A percentile compares a stretch with the other conserved stretches of the same genome.
Evolutionary conservation across 2,329 filamentous ascomycete genomes (phyloP).

Genomic region (Cercospora janseana): DNA sequence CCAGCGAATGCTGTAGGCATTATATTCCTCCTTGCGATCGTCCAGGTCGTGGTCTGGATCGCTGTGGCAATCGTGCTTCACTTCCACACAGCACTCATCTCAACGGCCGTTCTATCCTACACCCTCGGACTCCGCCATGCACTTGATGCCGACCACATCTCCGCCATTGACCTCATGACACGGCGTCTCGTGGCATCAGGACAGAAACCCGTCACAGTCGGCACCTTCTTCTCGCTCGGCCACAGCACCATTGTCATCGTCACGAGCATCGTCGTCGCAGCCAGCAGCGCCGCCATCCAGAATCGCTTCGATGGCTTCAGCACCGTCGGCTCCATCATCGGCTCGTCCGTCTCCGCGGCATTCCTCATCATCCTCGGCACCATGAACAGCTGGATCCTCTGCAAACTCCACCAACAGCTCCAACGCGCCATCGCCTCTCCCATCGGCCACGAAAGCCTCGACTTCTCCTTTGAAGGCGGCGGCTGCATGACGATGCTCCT

Average conservation of each 20-base stretch:
- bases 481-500: constrained; percentile 73
- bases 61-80: constrained; percentile 56
- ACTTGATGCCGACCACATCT: constrained; percentile 94
- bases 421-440: constrained; percentile 55
- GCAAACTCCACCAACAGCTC: constrained; percentile 70
- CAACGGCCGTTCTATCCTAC: constrained; percentile 80
- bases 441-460: constrained; percentile 38
- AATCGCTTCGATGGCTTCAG: constrained; percentile 78
- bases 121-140: constrained; percentile 88
- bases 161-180: constrained; percentile 93
- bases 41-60: constrained; percentile 60
- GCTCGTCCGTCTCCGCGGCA: constrained; percentile 78
- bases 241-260: constrained; percentile 91
- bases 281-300: constrained; percentile 79
- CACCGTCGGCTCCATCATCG: constrained; percentile 80
- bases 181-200: constrained; percentile 81
- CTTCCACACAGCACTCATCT: constrained; percentile 59
- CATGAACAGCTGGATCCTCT: constrained; percentile 84
- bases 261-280: constrained; percentile 88
- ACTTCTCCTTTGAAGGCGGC: constrained; percentile 69
- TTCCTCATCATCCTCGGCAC: constrained; percentile 79
- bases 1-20: constrained; percentile 58
- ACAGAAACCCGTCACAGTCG: constrained; percentile 83
- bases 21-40: constrained; percentile 52
- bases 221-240: constrained; percentile 89